Conservation (phyloP, 495 filamentous ascomycete species). For the Aspergillus bridgeri region DNA sequence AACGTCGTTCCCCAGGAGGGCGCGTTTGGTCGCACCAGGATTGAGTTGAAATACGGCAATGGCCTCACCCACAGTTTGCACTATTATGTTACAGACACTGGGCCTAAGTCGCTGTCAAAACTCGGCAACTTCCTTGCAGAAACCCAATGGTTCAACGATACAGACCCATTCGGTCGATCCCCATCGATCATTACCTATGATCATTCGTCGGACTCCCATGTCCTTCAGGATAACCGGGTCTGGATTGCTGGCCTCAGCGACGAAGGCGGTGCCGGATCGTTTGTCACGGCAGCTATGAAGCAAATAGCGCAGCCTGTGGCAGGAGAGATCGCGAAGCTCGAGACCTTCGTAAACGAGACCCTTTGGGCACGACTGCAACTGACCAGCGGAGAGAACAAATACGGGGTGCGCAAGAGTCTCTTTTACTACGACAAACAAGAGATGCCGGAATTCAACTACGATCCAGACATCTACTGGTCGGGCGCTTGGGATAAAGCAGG, state of each 20-base stretch:
- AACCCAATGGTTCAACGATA: constrained; percentile 38
- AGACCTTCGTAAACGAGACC: constrained; percentile 41
- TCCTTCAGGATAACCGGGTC: constrained; percentile 47
- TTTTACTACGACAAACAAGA: constrained; percentile 47
- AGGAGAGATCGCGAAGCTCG: constrained; percentile 42
- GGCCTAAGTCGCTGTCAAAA: constrained; percentile 26
- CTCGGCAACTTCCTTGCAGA: constrained; percentile 39
- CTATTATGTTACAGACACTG: constrained; percentile 46
- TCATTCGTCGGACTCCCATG: constrained; percentile 30
- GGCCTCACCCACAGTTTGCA: constrained; percentile 44
- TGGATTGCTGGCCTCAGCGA: constrained; percentile 53
- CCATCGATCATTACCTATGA: constrained; percentile 51
- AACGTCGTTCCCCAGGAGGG: background rate
- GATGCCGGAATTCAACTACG: constrained; percentile 35
- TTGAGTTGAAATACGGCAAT: constrained; percentile 39
- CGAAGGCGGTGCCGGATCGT: constrained; percentile 49
- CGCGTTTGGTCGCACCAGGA: constrained; percentile 33
- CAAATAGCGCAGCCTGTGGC: constrained; percentile 41
- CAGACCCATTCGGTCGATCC: constrained; percentile 46
- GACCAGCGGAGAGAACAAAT: constrained; percentile 17
- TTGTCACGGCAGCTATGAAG: constrained; percentile 45
- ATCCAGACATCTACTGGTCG: constrained; percentile 34
- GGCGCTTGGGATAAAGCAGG: constrained; percentile 35
- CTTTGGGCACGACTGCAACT: constrained; percentile 41
- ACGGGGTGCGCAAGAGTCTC: constrained; percentile 44